These are phyloP conservation scores for Picochlorum sp. DNA, from an alignment of 139 green algal species.

Conservation along the genomic window DNA sequence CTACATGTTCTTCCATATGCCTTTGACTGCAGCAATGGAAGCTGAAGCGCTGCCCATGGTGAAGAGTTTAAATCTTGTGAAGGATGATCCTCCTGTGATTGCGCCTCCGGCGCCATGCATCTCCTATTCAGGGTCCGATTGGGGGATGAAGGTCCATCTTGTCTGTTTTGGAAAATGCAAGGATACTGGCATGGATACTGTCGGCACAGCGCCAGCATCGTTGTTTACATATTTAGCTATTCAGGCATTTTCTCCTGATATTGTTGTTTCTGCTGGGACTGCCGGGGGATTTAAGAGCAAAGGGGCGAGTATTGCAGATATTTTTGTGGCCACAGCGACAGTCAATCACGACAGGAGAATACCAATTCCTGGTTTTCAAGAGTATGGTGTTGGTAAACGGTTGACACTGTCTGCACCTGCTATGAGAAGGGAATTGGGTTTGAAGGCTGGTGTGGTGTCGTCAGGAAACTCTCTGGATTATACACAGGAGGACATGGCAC, in stretches of 20 bases:
- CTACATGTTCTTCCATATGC: neutral
- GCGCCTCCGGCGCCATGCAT: conserved; percentile 49
- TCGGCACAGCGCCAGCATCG: conserved; percentile 81
- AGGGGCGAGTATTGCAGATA: conserved; percentile 82
- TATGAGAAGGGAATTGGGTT: conserved; percentile 35
- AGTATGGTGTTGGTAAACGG: conserved; percentile 48
- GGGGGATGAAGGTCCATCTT: conserved; percentile 54
- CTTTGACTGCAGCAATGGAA: conserved; percentile 69
- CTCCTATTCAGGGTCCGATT: conserved; percentile 48
- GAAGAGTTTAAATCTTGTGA: conserved; percentile 43
- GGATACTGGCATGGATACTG: conserved; percentile 69
- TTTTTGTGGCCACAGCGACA: conserved; percentile 69
- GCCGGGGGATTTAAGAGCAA: conserved; percentile 82
- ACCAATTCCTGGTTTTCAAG: conserved; percentile 73
- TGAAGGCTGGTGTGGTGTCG: conserved; percentile 68
- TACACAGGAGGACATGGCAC: conserved; percentile 66
- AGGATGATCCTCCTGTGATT: conserved; percentile 47
- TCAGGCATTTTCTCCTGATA: conserved; percentile 67
- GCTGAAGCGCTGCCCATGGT: conserved; percentile 78
- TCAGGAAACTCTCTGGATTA: conserved; percentile 87
- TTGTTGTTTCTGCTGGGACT: conserved; percentile 87
- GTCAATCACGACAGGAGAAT: conserved; percentile 94
- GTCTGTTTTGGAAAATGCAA: conserved; percentile 67
- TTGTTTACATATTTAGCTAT: conserved; percentile 78
- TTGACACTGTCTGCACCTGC: conserved; percentile 36